A percentile compares a stretch with the other conserved stretches of the same genome.
Evolutionary conservation across 257 asterid genomes (phyloP).

Genomic region (Voacanga thouarsii): DNA sequence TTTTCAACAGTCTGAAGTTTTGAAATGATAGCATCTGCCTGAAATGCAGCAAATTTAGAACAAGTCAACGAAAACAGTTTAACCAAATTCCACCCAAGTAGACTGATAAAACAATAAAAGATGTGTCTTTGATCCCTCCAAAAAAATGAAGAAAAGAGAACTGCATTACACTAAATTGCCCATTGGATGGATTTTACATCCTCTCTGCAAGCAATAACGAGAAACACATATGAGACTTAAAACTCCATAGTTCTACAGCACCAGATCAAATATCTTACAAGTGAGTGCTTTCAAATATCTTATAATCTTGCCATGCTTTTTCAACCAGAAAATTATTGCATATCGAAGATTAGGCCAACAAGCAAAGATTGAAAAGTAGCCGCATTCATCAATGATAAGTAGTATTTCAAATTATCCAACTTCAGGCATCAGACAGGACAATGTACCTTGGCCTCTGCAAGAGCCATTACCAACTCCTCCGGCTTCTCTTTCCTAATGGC

Average conservation of each 20-base stretch:
- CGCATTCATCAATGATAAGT: neutral
- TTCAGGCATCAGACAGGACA: neutral
- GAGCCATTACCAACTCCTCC: conserved; percentile 85
- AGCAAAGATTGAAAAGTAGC: neutral
- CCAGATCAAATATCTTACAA: neutral
- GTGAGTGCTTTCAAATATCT: neutral
- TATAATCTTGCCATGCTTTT: neutral
- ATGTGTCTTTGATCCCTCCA: neutral
- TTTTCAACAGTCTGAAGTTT: conserved; percentile 40
- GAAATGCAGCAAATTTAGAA: conserved; percentile 32
- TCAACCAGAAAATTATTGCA: neutral
- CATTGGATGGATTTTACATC: neutral
- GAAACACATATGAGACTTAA: neutral
- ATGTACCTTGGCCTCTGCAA: conserved; percentile 88
- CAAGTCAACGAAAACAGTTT: conserved; percentile 18
- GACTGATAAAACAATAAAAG: neutral
- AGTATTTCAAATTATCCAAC: conserved; percentile 3
- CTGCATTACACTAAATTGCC: neutral
- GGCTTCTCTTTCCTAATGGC: conserved; percentile 83
- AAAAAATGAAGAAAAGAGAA: neutral
- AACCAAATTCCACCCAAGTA: conserved; percentile 3
- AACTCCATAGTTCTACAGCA: neutral
- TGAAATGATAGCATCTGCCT: conserved; percentile 80
- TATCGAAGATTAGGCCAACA: neutral
- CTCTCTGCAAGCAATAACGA: neutral